Evolutionary conservation across 805 yeast genomes (phyloP).

Genomic region (Kuraishia capsulata): DNA sequence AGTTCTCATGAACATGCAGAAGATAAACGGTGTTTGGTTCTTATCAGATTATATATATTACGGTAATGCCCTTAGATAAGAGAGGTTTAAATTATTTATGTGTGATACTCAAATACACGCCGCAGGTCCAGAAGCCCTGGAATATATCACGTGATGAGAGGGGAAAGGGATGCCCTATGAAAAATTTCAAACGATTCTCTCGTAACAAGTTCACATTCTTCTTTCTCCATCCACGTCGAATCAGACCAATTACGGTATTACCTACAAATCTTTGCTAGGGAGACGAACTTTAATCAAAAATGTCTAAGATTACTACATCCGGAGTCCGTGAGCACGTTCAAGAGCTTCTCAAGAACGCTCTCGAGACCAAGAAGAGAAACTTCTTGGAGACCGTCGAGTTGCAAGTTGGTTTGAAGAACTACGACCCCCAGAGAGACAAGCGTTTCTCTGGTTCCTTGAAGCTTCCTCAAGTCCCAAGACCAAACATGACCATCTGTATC

Average conservation of each 20-base stretch:
- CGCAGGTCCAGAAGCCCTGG: neutral
- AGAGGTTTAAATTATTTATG: no score
- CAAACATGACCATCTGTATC: slow-evolving; percentile 99
- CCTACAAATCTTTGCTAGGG: slow-evolving; percentile 53
- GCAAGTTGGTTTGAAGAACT: slow-evolving; percentile 99
- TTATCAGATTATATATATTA: no score
- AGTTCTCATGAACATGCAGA: no score
- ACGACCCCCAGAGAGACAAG: slow-evolving; percentile 99
- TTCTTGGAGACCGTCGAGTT: slow-evolving; percentile 99
- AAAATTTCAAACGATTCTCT: no score
- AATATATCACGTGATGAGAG: neutral
- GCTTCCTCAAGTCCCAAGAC: slow-evolving; percentile 99
- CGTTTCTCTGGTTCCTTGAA: slow-evolving; percentile 99
- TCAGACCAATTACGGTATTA: slow-evolving; percentile 29
- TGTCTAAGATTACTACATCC: slow-evolving; percentile 86
- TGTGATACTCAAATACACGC: no score
- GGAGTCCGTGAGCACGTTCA: slow-evolving; percentile 96
- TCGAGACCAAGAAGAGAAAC: slow-evolving; percentile 99
- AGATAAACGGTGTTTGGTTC: no score
- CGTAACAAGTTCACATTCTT: no score
- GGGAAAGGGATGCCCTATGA: no score
- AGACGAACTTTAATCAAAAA: slow-evolving; percentile 52
- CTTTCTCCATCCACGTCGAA: slow-evolving; percentile 34
- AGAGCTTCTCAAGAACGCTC: slow-evolving; percentile 82
- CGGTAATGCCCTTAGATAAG: no score